A percentile compares a stretch with the other conserved stretches of the same genome.
phyloP scores from a whole-genome alignment of 2,329 filamentous ascomycete genomes.

The Penicillium sumatraense region DNA sequence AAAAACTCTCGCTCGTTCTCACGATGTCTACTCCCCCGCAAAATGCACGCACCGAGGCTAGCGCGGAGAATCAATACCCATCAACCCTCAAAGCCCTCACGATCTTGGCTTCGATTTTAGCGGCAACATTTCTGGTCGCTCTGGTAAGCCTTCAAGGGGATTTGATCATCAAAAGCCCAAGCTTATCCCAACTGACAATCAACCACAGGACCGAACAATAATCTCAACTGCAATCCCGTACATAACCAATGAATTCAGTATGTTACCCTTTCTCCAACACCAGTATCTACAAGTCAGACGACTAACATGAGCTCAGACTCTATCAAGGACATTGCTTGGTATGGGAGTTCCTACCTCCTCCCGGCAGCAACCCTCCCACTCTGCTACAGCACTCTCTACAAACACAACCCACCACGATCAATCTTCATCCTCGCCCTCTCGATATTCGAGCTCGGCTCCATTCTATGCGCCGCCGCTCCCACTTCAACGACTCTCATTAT shows the following conservation, averaged over 20 bases:
- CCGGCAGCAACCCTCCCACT: constrained; percentile 40
- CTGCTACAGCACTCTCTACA: constrained; percentile 42
- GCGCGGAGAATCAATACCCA: too few relatives aligned
- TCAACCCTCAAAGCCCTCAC: neutral
- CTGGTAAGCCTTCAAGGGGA: too few relatives aligned
- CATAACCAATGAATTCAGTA: neutral
- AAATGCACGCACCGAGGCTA: too few relatives aligned
- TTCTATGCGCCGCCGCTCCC: constrained; percentile 37
- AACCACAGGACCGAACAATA: neutral
- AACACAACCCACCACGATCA: constrained; percentile 40
- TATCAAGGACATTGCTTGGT: constrained; percentile 63
- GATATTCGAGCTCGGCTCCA: constrained; percentile 40
- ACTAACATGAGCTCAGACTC: too few relatives aligned
- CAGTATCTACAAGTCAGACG: too few relatives aligned
- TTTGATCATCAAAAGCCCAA: too few relatives aligned
- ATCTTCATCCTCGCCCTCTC: constrained; percentile 38
- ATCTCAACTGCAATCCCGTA: neutral
- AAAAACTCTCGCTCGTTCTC: too few relatives aligned
- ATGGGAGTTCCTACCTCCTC: constrained; percentile 55
- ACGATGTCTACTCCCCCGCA: too few relatives aligned
- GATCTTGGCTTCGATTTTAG: neutral
- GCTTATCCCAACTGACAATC: too few relatives aligned
- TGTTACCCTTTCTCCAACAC: neutral
- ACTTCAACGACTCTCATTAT: constrained; percentile 34
- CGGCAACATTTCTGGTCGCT: neutral